Conservation (phyloP, 345 rosid species). For the Boechera divaricarpa region DNA sequence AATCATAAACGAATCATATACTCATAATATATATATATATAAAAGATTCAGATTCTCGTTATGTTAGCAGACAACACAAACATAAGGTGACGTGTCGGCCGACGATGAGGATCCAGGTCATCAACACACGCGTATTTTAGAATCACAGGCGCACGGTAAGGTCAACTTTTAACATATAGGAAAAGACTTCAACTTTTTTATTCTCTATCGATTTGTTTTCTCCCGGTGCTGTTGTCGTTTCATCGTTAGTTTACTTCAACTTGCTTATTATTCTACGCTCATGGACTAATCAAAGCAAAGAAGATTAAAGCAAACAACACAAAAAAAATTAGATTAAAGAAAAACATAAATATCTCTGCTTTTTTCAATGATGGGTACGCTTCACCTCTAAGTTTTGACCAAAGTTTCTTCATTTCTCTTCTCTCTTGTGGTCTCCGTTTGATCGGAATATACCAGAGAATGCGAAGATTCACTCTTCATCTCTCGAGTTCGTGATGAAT, state of each 20-base stretch:
- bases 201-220: conserved; percentile 28
- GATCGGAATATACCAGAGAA: conserved; percentile 17
- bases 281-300: conserved; percentile 25
- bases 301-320: neutral
- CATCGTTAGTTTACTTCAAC: conserved; percentile 37
- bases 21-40: too few relatives aligned
- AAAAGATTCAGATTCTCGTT: conserved; percentile 26
- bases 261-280: conserved; percentile 30
- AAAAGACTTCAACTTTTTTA: conserved; percentile 23
- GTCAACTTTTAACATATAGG: conserved; percentile 8
- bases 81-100: conserved; percentile 31
- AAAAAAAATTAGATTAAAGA: too few relatives aligned
- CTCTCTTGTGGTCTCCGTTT: conserved; percentile 28
- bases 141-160: conserved; percentile 7
- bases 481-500: neutral
- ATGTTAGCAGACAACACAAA: neutral
- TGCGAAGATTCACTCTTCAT: conserved; percentile 29
- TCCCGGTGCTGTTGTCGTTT: conserved; percentile 25
- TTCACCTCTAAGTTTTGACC: conserved; percentile 47
- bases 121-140: conserved; percentile 27
- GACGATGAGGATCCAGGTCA: conserved; percentile 31
- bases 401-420: conserved; percentile 23
- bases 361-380: conserved; percentile 35
- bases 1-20: neutral
- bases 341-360: conserved; percentile 9